phyloP scores from a whole-genome alignment of 352 stramenopile genomes.

The Pythium scleroteichum region DNA sequence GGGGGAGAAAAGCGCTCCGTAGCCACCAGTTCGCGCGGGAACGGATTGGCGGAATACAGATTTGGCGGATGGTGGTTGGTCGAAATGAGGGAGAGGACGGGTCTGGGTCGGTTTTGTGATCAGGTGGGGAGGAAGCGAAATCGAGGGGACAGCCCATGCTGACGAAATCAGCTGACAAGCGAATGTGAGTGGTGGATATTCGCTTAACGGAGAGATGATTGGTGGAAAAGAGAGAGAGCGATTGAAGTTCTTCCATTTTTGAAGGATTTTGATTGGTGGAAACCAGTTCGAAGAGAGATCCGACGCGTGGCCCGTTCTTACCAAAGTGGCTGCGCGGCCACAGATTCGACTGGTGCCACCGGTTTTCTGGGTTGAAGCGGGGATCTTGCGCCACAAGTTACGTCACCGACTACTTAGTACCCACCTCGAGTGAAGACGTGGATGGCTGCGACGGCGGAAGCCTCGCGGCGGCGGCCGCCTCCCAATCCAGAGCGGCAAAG shows the following conservation, averaged over 20 bases:
- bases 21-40: conserved; percentile 15
- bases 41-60: conserved; percentile 8
- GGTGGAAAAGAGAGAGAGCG: background rate
- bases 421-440: conserved; percentile 10
- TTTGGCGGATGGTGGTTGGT: background rate
- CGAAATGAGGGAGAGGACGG: conserved; percentile 3
- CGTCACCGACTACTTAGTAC: conserved; percentile 21
- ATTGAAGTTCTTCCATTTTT: conserved; percentile 7
- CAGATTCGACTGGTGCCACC: conserved; percentile 11
- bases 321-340: conserved; percentile 14
- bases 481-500: background rate
- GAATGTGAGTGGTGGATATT: background rate
- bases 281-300: conserved; percentile 2
- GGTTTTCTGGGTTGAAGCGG: conserved; percentile 6
- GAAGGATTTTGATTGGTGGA: background rate
- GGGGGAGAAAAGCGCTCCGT: conserved; percentile 22
- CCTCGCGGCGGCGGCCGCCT: background rate
- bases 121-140: background rate
- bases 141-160: background rate
- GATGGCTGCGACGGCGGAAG: conserved; percentile 14
- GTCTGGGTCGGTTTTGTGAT: background rate
- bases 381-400: conserved; percentile 6
- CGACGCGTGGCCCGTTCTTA: conserved; percentile 11
- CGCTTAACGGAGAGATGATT: background rate
- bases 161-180: background rate